A percentile compares a stretch with the other conserved stretches of the same genome.
Conservation (phyloP, 257 asterid species). For the Ocimum tenuiflorum region DNA sequence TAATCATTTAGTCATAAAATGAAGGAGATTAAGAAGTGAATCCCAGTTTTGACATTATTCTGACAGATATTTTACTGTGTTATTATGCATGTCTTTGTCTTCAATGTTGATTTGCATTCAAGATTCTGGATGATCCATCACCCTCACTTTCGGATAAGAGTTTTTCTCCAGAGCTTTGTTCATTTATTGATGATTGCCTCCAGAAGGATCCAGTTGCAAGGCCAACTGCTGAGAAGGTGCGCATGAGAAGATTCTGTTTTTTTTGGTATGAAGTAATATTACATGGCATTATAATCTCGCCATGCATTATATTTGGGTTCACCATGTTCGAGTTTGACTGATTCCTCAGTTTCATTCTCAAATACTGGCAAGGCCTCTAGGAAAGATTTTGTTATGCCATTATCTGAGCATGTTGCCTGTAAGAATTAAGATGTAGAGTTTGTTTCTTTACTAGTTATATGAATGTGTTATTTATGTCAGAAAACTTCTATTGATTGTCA, state of each 20-base stretch:
- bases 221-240: constrained; percentile 95
- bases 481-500: too few relatives aligned
- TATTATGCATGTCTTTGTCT: constrained; percentile 5
- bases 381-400: not conserved
- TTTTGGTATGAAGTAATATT: constrained; percentile 2
- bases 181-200: constrained; percentile 85
- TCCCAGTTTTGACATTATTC: constrained; percentile 8
- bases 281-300: not conserved
- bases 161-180: constrained; percentile 81
- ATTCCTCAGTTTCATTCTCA: too few relatives aligned
- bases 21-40: not conserved
- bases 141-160: constrained; percentile 61
- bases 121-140: constrained; percentile 97
- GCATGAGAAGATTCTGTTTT: constrained; percentile 17
- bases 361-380: not conserved
- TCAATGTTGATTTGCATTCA: constrained; percentile 11
- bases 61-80: constrained; percentile 10
- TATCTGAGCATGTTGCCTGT: not conserved
- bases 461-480: not conserved
- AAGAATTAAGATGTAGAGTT: not conserved
- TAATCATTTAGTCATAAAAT: not conserved
- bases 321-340: not conserved
- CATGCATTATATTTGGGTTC: not conserved
- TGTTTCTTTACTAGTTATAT: not conserved
- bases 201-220: constrained; percentile 70